phyloP scores from a whole-genome alignment of 495 filamentous ascomycete species.

The Pyrenula aspistea region DNA sequence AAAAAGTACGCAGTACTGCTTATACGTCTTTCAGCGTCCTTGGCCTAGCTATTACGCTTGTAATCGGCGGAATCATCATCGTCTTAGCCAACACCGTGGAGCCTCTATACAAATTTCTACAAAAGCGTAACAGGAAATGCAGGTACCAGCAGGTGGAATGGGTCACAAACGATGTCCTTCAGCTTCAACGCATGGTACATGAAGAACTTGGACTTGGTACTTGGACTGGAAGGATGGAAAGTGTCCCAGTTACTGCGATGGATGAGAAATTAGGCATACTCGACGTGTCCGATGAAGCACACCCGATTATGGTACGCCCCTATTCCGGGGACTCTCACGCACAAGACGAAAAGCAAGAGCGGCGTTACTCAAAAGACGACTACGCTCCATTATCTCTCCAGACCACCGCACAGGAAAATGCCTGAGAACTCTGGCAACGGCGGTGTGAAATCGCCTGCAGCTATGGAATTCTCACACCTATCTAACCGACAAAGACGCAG shows the following conservation, averaged over 20 bases:
- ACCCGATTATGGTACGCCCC: not conserved
- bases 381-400: no score
- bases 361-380: not conserved
- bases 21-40: not conserved
- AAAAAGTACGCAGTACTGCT: not conserved
- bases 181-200: slow-evolving; percentile 15
- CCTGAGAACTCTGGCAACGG: not conserved
- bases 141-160: slow-evolving; percentile 8
- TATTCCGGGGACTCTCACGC: not conserved
- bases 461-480: not conserved
- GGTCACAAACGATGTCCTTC: slow-evolving; percentile 11
- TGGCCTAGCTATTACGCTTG: slow-evolving; percentile 12
- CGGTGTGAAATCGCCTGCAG: no score
- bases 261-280: not conserved
- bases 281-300: not conserved
- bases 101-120: slow-evolving; percentile 2
- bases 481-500: not conserved
- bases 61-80: slow-evolving; percentile 12
- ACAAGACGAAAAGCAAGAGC: not conserved
- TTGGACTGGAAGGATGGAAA: not conserved
- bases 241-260: not conserved
- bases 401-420: no score
- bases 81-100: slow-evolving; percentile 10
- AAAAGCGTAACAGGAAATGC: slow-evolving; percentile 4
- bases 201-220: slow-evolving; percentile 5